phyloP scores from a whole-genome alignment of 2,329 filamentous ascomycete species.

The Fusarium nematophilum region DNA sequence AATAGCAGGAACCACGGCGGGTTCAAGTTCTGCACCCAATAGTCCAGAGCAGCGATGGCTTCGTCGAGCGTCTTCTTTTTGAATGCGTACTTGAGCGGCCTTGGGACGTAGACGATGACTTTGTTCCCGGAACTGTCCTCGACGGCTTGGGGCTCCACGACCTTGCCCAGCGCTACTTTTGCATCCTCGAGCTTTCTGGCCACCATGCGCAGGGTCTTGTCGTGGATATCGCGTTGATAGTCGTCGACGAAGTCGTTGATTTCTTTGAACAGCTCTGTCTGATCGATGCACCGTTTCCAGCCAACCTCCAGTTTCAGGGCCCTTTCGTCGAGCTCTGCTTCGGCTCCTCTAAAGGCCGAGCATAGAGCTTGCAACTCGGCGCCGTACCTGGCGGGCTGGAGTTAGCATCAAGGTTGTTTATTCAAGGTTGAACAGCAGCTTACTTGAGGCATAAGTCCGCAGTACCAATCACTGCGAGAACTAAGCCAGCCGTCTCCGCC shows the following conservation, averaged over 20 bases:
- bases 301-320: not conserved
- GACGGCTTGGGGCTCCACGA: not conserved
- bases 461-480: not conserved
- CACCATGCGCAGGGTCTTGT: not conserved
- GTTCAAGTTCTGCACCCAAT: conserved; percentile 15
- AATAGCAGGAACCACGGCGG: conserved; percentile 16
- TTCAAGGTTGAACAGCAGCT: too few relatives aligned
- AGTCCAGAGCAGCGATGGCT: conserved; percentile 10
- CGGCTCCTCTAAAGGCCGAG: not conserved
- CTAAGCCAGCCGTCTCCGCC: not conserved
- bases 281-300: not conserved
- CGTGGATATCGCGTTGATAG: not conserved
- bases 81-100: not conserved
- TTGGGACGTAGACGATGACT: not conserved
- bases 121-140: not conserved
- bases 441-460: conserved; percentile 3
- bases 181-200: not conserved
- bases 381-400: conserved; percentile 3
- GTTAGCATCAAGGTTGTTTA: not conserved
- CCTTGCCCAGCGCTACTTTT: not conserved
- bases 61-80: conserved; percentile 2
- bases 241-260: not conserved
- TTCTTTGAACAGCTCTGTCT: not conserved
- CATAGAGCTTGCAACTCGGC: not conserved
- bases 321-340: not conserved